phyloP scores from a whole-genome alignment of 208 protist species.

The Trypanosomatidae sp. region DNA sequence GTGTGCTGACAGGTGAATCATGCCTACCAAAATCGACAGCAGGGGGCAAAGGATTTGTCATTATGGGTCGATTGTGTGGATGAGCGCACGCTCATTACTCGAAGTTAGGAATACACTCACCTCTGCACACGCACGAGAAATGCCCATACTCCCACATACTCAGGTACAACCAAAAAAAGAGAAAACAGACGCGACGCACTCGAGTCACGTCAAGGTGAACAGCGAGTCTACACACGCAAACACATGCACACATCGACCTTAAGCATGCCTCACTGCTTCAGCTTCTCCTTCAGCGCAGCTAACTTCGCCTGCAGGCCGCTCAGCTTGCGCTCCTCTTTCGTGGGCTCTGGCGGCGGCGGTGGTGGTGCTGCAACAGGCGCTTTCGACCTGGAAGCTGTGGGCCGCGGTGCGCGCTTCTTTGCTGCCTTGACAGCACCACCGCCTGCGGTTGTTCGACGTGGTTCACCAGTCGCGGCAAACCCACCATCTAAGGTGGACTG shows the following conservation, averaged over 20 bases:
- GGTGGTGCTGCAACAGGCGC: conserved; percentile 14
- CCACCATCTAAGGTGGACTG: too few species aligned
- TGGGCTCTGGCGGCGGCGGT: conserved; percentile 38
- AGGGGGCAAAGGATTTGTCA: neutral
- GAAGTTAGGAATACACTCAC: neutral
- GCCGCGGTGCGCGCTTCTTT: conserved; percentile 10
- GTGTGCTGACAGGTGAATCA: neutral
- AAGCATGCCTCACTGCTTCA: conserved; percentile 45
- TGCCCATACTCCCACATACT: neutral
- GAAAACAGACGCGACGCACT: neutral
- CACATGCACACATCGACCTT: neutral
- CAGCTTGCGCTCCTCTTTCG: conserved; percentile 84
- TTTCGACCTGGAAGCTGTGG: conserved; percentile 11
- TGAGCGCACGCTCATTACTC: neutral
- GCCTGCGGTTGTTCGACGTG: neutral
- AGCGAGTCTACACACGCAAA: neutral
- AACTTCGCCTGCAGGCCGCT: conserved; percentile 83
- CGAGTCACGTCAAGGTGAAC: neutral
- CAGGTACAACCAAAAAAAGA: neutral
- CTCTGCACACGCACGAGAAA: neutral
- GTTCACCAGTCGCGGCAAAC: neutral
- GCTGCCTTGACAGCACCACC: neutral
- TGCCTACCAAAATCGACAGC: neutral
- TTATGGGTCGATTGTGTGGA: neutral
- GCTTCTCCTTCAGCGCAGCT: conserved; percentile 73